Evolutionary conservation across 305 asterid genomes (phyloP), one percentile per base, ranked within the genome.

Genomic region (Stenogyne calaminthoides): DNA sequence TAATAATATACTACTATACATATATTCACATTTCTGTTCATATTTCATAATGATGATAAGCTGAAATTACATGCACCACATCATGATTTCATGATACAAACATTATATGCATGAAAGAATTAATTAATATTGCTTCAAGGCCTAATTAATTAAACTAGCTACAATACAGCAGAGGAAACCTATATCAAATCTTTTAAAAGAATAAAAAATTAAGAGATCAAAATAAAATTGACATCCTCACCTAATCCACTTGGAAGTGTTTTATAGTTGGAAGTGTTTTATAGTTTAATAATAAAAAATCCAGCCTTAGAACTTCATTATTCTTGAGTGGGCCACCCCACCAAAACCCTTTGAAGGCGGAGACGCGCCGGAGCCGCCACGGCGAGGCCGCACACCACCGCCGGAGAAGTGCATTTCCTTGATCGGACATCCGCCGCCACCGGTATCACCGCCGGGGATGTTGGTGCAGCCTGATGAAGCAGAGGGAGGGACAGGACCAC

Each of bases 401-500:
- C 67, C 84, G 46, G 84, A 73, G 7, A 80, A 85, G 76, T 83
- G 76, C 84, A 51, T 81, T 68, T 71, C 74, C 0, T 52, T 40
- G 65, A 73, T 36, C 29, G 87, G 87, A 66, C 91, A 86, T 66
- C 14, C 64, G 4, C 46, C 2, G 52, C 92, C 89, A 64, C 77
- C 77, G 5, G 77, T 64, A 9, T 0, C 3, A 3, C 29, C 29
- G 29, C 89, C 92, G 4, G 91, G 96, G 77, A 85, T 87, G 85
- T 84, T 0, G 78, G 91, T 87, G 85, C 96, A 87, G 29, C 89
- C 77, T 3, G 90, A 81, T 6, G 91, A 66, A 6, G 84, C 88
- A 9, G 92, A 89, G 66, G 96, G 91, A 44, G 91, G 87, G 73
- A 81, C 87, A 0, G 77, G 80, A 5, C 88, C 95, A 63, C 34